Evolutionary conservation across 768 basidiomycete genomes (phyloP).

Genomic region (Collybia nuda): DNA sequence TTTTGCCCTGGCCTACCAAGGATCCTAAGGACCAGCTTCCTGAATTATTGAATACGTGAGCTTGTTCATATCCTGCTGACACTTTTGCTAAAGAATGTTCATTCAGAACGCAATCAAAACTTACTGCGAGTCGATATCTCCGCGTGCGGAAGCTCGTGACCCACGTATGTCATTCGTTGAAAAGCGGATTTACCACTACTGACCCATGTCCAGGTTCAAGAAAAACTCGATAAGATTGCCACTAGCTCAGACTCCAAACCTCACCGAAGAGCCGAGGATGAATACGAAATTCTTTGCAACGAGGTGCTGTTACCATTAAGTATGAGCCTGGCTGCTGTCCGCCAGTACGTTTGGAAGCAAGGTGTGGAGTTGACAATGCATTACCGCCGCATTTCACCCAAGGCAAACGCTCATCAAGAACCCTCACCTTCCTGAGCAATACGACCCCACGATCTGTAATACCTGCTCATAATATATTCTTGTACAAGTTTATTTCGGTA

Average conservation of each 20-base stretch:
- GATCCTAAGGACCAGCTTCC: constrained; percentile 66
- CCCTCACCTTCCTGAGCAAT: neutral
- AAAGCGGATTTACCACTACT: neutral
- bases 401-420: neutral
- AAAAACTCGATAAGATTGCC: constrained; percentile 64
- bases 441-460: no score
- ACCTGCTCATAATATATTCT: no score
- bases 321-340: constrained; percentile 89
- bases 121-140: constrained; percentile 86
- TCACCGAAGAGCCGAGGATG: constrained; percentile 52
- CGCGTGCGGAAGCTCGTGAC: constrained; percentile 80
- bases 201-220: constrained; percentile 60
- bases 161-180: constrained; percentile 61
- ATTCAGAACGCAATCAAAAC: constrained; percentile 69
- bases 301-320: constrained; percentile 78
- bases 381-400: constrained; percentile 54
- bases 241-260: constrained; percentile 20
- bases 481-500: no score
- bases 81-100: constrained; percentile 3
- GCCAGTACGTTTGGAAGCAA: constrained; percentile 88
- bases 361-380: constrained; percentile 71
- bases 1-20: constrained; percentile 72
- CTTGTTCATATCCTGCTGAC: neutral
- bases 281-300: constrained; percentile 88
- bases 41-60: constrained; percentile 84